These are phyloP conservation scores for Pseudonectria buxi DNA, from an alignment of 2,329 filamentous ascomycete species.

Conservation along the genomic window DNA sequence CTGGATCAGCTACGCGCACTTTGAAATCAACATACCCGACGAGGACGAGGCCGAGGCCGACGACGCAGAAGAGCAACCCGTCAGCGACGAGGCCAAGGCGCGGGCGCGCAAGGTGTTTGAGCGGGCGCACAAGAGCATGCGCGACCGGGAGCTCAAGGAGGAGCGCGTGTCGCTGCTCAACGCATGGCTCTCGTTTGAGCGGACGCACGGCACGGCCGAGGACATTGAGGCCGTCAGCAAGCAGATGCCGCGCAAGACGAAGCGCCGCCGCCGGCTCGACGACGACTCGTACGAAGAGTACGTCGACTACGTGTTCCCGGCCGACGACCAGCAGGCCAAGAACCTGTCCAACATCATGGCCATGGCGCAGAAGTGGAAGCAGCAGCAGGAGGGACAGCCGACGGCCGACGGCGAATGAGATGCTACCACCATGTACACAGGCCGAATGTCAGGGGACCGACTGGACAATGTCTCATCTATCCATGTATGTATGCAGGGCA, in stretches of 20 bases:
- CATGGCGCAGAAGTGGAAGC: conserved; percentile 85
- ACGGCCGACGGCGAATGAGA: conserved; percentile 18
- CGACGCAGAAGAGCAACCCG: conserved; percentile 56
- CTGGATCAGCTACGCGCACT: conserved; percentile 98
- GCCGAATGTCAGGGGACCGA: not conserved
- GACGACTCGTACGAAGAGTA: conserved; percentile 94
- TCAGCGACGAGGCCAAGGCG: conserved; percentile 77
- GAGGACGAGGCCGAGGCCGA: conserved; percentile 51
- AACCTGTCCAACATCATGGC: conserved; percentile 79
- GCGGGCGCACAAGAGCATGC: conserved; percentile 79
- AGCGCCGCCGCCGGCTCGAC: conserved; percentile 85
- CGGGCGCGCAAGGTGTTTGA: conserved; percentile 79
- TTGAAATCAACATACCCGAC: conserved; percentile 91
- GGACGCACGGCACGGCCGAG: conserved; percentile 66
- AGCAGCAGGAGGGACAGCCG: conserved; percentile 44
- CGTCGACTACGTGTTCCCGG: conserved; percentile 94
- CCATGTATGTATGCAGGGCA: too few species aligned
- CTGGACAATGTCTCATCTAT: too few species aligned
- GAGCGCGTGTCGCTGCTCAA: conserved; percentile 89
- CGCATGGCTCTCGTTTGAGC: conserved; percentile 89
- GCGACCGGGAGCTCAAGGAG: conserved; percentile 83
- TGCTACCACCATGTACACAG: too few species aligned
- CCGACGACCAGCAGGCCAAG: conserved; percentile 80
- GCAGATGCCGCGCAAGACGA: conserved; percentile 89
- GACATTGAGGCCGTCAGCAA: conserved; percentile 79